A percentile compares a stretch with the other conserved stretches of the same genome.
These are phyloP conservation scores for Jacaranda copaia DNA, from an alignment of 257 asterid genomes.

Conservation along the genomic window DNA sequence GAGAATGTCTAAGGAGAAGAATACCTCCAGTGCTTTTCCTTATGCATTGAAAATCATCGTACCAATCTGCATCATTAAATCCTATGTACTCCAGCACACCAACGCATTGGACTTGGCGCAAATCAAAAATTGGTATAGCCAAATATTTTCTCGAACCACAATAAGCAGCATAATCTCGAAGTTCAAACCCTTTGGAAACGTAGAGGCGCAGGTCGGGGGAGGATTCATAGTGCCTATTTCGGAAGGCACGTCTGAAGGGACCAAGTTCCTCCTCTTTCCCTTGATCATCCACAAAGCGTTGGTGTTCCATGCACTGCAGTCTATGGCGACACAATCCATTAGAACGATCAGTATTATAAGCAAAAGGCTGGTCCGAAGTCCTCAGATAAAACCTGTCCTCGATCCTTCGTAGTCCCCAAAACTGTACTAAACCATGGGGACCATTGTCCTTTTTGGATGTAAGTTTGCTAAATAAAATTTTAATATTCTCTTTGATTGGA, in stretches of 20 bases:
- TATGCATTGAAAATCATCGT: too few species aligned
- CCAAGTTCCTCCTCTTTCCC: constrained; percentile 8
- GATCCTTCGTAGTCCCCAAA: neutral
- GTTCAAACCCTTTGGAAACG: constrained; percentile 3
- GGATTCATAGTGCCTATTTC: neutral
- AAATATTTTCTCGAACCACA: neutral
- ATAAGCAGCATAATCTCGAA: neutral
- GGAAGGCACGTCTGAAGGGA: constrained; percentile 11
- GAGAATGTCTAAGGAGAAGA: too few species aligned
- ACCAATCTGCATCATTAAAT: too few species aligned
- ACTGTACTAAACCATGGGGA: neutral
- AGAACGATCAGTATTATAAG: neutral
- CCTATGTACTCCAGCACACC: constrained; percentile 18
- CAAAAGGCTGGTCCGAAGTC: neutral
- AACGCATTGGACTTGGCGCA: neutral
- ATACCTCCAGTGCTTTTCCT: too few species aligned
- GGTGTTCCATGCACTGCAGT: neutral
- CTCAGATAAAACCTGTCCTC: neutral
- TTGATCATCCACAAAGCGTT: neutral
- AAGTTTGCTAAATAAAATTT: too few species aligned
- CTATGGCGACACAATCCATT: neutral
- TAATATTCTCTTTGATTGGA: too few species aligned
- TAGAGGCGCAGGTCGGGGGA: neutral
- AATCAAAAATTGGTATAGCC: neutral
- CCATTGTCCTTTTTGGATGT: too few species aligned